These are phyloP conservation scores for Diplodia corticola DNA, from an alignment of 2,329 filamentous ascomycete species.

Conservation along the genomic window DNA sequence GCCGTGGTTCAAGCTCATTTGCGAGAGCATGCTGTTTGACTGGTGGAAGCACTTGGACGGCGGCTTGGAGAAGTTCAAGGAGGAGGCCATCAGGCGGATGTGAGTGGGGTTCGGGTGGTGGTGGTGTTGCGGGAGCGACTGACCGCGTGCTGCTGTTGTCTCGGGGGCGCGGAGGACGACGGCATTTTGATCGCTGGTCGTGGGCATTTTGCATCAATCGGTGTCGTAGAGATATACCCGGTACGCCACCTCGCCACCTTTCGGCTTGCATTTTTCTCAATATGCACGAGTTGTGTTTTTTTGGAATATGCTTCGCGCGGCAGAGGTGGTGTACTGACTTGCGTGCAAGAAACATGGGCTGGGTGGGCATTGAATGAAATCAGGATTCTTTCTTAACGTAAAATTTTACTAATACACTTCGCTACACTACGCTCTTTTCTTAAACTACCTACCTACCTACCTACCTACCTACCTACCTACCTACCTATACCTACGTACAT, in stretches of 20 bases:
- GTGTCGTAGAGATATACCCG: neutral
- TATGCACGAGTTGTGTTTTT: neutral
- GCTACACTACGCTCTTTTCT: neutral
- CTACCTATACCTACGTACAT: too few relatives aligned
- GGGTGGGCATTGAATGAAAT: neutral
- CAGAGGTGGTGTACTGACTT: neutral
- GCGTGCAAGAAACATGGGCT: neutral
- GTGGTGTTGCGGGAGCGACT: neutral
- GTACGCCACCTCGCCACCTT: neutral
- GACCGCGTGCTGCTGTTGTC: too few relatives aligned
- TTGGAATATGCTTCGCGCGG: neutral
- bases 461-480: too few relatives aligned
- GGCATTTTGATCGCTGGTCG: neutral
- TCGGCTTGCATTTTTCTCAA: neutral
- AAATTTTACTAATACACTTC: neutral
- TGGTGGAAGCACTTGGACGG: constrained; percentile 90
- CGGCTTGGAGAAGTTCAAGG: constrained; percentile 79
- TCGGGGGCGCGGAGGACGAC: too few relatives aligned
- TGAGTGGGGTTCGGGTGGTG: constrained; percentile 26
- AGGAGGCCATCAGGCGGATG: constrained; percentile 91
- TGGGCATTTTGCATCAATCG: neutral
- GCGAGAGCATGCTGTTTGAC: constrained; percentile 94
- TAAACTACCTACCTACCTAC: neutral
- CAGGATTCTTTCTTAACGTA: neutral
- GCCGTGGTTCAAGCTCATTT: constrained; percentile 99